A percentile compares a stretch with the other conserved stretches of the same genome.
phyloP scores from a whole-genome alignment of 2,329 filamentous ascomycete genomes.

The Erysiphe pulchra region DNA sequence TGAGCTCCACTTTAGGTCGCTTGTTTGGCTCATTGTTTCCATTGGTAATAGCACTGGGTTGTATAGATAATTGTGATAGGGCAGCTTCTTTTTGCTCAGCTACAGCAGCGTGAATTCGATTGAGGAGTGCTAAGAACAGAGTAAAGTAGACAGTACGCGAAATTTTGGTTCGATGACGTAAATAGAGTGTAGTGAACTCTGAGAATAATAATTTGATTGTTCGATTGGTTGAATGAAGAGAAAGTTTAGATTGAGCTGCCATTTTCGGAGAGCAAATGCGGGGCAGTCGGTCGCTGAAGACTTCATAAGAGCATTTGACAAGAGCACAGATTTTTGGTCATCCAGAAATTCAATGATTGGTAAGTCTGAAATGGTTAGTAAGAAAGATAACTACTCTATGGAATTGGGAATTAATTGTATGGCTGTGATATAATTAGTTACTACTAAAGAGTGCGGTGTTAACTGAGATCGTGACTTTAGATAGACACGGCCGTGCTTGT shows the following conservation, averaged over 20 bases:
- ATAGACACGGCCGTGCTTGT: too few relatives aligned
- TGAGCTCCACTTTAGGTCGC: constrained; percentile 70
- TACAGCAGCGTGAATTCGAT: constrained; percentile 76
- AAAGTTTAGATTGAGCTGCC: constrained; percentile 60
- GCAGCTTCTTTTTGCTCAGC: constrained; percentile 78
- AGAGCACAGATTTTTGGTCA: too few relatives aligned
- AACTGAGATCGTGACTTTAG: too few relatives aligned
- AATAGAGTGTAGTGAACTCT: constrained; percentile 45
- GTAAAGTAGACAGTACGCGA: constrained; percentile 65
- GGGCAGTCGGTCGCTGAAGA: too few relatives aligned
- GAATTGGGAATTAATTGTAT: too few relatives aligned
- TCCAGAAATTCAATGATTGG: too few relatives aligned
- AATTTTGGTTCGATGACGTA: constrained; percentile 56
- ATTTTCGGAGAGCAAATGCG: constrained; percentile 18
- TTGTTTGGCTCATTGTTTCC: constrained; percentile 17
- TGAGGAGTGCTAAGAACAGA: constrained; percentile 53
- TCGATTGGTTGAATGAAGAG: constrained; percentile 25
- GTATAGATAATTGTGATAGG: constrained; percentile 33
- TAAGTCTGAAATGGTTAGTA: too few relatives aligned
- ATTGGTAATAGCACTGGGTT: constrained; percentile 14
- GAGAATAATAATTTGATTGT: constrained; percentile 38
- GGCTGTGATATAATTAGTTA: too few relatives aligned
- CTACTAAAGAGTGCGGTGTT: too few relatives aligned
- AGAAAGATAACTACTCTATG: too few relatives aligned
- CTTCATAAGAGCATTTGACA: too few relatives aligned